Evolutionary conservation across 192 early-diverging fungal species (phyloP).

Genomic region (Chytriomyces sp.): DNA sequence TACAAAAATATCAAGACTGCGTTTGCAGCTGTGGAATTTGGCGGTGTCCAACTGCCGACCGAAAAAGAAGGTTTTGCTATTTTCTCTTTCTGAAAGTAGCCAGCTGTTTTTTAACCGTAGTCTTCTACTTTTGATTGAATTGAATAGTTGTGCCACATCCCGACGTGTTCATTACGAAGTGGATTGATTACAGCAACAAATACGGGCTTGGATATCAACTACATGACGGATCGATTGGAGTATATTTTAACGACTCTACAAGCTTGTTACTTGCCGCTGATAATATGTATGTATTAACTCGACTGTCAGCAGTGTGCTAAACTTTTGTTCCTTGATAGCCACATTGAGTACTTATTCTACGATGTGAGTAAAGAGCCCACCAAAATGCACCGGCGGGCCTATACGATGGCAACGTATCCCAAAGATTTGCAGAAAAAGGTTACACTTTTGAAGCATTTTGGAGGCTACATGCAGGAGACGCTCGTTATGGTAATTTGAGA

Average conservation of each 20-base stretch:
- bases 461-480: slow-evolving; percentile 62
- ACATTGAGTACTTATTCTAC: slow-evolving; percentile 56
- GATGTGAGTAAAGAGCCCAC: slow-evolving; percentile 28
- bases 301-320: not conserved
- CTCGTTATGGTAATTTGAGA: slow-evolving; percentile 13
- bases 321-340: slow-evolving; percentile 29
- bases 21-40: slow-evolving; percentile 14
- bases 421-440: slow-evolving; percentile 65
- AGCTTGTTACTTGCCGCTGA: slow-evolving; percentile 70
- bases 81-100: not conserved
- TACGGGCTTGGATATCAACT: slow-evolving; percentile 91
- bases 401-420: slow-evolving; percentile 54
- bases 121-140: not conserved
- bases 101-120: too few species aligned
- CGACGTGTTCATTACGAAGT: slow-evolving; percentile 79
- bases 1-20: slow-evolving; percentile 42
- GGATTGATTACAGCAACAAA: slow-evolving; percentile 83
- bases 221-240: slow-evolving; percentile 81
- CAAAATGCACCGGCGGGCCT: slow-evolving; percentile 45
- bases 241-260: slow-evolving; percentile 89
- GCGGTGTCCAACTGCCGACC: not conserved
- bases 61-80: not conserved
- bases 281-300: slow-evolving; percentile 44
- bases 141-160: slow-evolving; percentile 22
- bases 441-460: slow-evolving; percentile 61